phyloP scores from a whole-genome alignment of 768 basidiomycete species.

The Trametes cinnabarina region DNA sequence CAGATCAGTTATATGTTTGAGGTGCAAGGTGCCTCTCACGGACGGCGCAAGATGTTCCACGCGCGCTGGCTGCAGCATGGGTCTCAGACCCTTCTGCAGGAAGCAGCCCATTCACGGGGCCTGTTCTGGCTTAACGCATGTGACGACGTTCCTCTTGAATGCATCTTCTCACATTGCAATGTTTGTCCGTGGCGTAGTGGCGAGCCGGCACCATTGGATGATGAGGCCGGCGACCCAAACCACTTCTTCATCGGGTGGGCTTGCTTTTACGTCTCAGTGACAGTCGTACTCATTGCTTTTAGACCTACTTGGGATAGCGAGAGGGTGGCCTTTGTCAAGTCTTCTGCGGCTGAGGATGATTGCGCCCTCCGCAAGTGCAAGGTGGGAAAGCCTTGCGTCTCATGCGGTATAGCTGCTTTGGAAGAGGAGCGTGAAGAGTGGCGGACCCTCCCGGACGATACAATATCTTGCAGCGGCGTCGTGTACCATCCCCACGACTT shows the following conservation, averaged over 20 bases:
- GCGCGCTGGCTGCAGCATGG: slow-evolving; percentile 72
- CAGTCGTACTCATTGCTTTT: too few relatives aligned
- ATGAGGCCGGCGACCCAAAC: slow-evolving; percentile 36
- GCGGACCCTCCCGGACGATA: slow-evolving; percentile 31
- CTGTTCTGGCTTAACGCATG: slow-evolving; percentile 58
- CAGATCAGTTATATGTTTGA: slow-evolving; percentile 66
- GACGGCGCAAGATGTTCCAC: slow-evolving; percentile 52
- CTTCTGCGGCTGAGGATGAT: slow-evolving; percentile 36
- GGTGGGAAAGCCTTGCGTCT: slow-evolving; percentile 44
- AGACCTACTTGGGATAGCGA: slow-evolving; percentile 41
- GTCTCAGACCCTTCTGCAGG: slow-evolving; percentile 62
- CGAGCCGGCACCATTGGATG: slow-evolving; percentile 49
- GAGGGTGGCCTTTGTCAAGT: slow-evolving; percentile 44
- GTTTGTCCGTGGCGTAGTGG: slow-evolving; percentile 41
- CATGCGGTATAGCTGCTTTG: slow-evolving; percentile 42
- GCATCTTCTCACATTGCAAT: slow-evolving; percentile 59
- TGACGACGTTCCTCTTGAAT: slow-evolving; percentile 50
- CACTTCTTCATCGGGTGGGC: slow-evolving; percentile 64
- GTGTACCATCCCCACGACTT: slow-evolving; percentile 61
- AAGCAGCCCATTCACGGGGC: slow-evolving; percentile 60
- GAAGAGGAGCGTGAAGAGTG: slow-evolving; percentile 26
- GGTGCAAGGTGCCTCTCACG: slow-evolving; percentile 4
- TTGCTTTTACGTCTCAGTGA: too few relatives aligned
- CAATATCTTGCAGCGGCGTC: slow-evolving; percentile 41
- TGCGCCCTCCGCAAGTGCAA: slow-evolving; percentile 29